A percentile compares a stretch with the other conserved stretches of the same genome.
Conservation (phyloP, 176 grass and related monocot genomes). For the Eleusine indica region DNA sequence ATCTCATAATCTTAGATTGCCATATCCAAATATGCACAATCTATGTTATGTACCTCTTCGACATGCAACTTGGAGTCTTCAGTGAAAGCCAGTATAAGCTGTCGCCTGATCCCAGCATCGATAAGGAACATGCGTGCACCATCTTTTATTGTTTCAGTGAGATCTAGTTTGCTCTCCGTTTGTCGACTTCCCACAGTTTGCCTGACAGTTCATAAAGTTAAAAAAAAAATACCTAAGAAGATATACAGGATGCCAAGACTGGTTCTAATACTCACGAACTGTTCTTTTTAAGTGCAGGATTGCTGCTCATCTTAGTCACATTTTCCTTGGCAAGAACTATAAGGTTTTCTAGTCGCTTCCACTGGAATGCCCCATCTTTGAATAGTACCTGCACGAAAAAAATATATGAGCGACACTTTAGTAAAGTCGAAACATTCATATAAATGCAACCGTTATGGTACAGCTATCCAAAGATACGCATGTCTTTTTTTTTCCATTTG, state of each 20-base stretch:
- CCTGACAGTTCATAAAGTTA: conserved; percentile 44
- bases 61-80: conserved; percentile 97
- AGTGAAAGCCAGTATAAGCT: conserved; percentile 90
- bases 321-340: conserved; percentile 99
- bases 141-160: conserved; percentile 98
- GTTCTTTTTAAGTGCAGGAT: conserved; percentile 78
- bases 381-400: conserved; percentile 74
- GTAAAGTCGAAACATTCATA: conserved; percentile 8
- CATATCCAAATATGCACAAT: conserved; percentile 9
- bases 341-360: conserved; percentile 98
- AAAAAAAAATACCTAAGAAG: conserved; percentile 26
- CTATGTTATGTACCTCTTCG: conserved; percentile 69
- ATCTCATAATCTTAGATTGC: neutral
- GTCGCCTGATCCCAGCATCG: conserved; percentile 89
- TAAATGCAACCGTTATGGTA: neutral
- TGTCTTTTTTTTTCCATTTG: neutral
- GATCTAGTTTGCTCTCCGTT: conserved; percentile 73
- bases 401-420: conserved; percentile 5
- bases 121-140: conserved; percentile 89
- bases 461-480: neutral
- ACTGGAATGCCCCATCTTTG: conserved; percentile 96
- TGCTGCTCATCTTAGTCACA: conserved; percentile 84
- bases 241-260: conserved; percentile 7
- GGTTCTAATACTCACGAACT: conserved; percentile 54
- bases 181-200: conserved; percentile 59